phyloP scores from a whole-genome alignment of 306 rosid genomes.

The Gillenia trifoliata region DNA sequence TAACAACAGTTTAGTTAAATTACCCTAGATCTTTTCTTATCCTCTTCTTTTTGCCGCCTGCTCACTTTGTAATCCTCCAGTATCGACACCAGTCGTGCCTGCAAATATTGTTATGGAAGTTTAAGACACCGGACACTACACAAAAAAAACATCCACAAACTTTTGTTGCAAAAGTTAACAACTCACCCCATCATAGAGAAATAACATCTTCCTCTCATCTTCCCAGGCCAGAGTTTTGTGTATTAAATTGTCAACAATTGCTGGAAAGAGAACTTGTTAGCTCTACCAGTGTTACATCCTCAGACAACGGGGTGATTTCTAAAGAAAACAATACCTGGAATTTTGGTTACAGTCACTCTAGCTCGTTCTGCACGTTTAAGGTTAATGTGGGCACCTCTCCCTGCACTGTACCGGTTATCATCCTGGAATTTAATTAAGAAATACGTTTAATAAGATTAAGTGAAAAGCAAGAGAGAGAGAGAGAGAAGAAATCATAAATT shows the following conservation, averaged over 20 bases:
- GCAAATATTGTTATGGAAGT: constrained; percentile 17
- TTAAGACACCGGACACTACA: neutral
- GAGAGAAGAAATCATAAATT: too few species aligned
- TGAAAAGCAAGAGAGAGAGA: too few species aligned
- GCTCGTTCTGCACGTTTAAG: constrained; percentile 98
- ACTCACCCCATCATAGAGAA: constrained; percentile 94
- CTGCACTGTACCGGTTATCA: constrained; percentile 76
- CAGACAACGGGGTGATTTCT: constrained; percentile 6
- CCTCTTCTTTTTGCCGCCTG: constrained; percentile 83
- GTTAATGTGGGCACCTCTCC: constrained; percentile 89
- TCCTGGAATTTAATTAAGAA: constrained; percentile 51
- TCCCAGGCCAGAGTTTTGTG: constrained; percentile 79
- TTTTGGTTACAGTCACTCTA: constrained; percentile 70
- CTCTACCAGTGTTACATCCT: neutral
- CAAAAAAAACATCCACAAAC: constrained; percentile 8
- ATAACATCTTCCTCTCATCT: constrained; percentile 56
- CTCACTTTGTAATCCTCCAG: constrained; percentile 87
- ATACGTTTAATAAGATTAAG: neutral
- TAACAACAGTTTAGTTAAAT: neutral
- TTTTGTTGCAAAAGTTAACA: constrained; percentile 3
- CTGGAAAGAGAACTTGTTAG: constrained; percentile 52
- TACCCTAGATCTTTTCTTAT: constrained; percentile 75
- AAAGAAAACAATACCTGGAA: constrained; percentile 65
- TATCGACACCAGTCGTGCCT: constrained; percentile 78
- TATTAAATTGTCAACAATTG: constrained; percentile 80